Base-by-base conservation (phyloP, 352 stramenopile species). In the Pythium chondricola region DNA sequence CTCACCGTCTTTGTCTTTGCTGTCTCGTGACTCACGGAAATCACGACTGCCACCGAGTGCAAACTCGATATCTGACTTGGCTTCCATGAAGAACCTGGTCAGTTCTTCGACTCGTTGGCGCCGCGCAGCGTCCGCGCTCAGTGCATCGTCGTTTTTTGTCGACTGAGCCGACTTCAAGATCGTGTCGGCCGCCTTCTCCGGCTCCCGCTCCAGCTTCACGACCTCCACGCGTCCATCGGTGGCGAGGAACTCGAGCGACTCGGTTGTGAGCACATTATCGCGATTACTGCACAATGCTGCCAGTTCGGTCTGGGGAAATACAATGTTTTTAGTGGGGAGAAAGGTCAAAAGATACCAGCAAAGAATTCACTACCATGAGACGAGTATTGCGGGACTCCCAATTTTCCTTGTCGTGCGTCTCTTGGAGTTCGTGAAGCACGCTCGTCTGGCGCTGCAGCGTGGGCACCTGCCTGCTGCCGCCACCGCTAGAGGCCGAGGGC, bases 21-120 rank as follows among this genome's bases (percentile, higher is more conserved):
- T n/a, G 29, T 88, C 77, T 30, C 83, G 85, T 9, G 58, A 39
- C 32, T 91, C 81, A 18, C 78, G 73, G 42, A 83, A 83, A 24
- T 88, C 78, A 6, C 76, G 66, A 2, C 69, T 75, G 17, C 79
- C 73, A 29, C 83, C 81, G 8, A 92, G 56, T 10, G 80, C 80
- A 65, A 94, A 94, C 49, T 94, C 83, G 48, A 94, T 94, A 47
- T 94, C 83, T 20, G 81, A 92, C 51, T 93, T 94, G 47, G 81
- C 79, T 49, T 94, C 83, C 81, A 94, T 92, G 47, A 94, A 94
- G 58, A 94, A 94, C 2, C 83, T 66, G 40, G 83, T 93, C 27
- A 94, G 66, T 48, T 94, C 83, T 58, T 94, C 83, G 6, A 94
- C 83, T 30, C 81, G 79, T 56, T 93, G 81, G 16, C 80, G 64